Evolutionary conservation across 1,139 yeast genomes (phyloP).

Genomic region (Yamadazyma sp.): DNA sequence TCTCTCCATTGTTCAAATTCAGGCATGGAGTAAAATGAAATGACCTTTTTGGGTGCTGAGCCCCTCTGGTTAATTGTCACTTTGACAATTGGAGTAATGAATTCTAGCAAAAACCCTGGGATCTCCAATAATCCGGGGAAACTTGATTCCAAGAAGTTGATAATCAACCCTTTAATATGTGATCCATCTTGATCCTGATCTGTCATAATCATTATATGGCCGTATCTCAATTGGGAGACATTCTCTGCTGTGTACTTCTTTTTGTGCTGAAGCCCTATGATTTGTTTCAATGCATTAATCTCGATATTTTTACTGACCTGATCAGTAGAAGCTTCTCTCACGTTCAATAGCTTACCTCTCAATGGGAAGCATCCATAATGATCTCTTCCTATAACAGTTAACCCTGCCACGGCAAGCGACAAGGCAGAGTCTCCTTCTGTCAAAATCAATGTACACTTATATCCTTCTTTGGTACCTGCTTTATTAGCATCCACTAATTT

Average conservation of each 20-base stretch:
- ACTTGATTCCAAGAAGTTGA: conserved; percentile 88
- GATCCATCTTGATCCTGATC: conserved; percentile 99
- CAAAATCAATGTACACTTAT: conserved; percentile 85
- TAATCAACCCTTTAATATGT: conserved; percentile 93
- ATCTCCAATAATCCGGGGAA: conserved; percentile 91
- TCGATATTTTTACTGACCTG: conserved; percentile 91
- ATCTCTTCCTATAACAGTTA: conserved; percentile 94
- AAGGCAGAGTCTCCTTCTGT: conserved; percentile 98
- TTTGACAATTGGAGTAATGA: conserved; percentile 95
- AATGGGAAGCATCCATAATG: conserved; percentile 94
- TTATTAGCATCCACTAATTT: conserved; percentile 94
- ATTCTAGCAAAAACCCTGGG: conserved; percentile 91
- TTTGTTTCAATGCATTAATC: conserved; percentile 92
- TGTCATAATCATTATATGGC: conserved; percentile 98
- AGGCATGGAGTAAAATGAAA: conserved; percentile 92
- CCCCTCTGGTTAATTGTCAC: conserved; percentile 76
- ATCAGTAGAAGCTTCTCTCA: conserved; percentile 93
- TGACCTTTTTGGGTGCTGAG: conserved; percentile 41
- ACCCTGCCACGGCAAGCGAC: conserved; percentile 89
- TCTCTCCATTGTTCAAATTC: conserved; percentile 95
- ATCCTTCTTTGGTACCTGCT: conserved; percentile 93
- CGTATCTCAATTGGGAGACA: conserved; percentile 78
- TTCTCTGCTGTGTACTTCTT: conserved; percentile 67
- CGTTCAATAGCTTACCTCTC: conserved; percentile 92
- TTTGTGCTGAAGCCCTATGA: conserved; percentile 93